A percentile compares a stretch with the other conserved stretches of the same genome.
phyloP scores from a whole-genome alignment of 1,284 basidiomycete genomes.

The Fomitiporia mediterranea region DNA sequence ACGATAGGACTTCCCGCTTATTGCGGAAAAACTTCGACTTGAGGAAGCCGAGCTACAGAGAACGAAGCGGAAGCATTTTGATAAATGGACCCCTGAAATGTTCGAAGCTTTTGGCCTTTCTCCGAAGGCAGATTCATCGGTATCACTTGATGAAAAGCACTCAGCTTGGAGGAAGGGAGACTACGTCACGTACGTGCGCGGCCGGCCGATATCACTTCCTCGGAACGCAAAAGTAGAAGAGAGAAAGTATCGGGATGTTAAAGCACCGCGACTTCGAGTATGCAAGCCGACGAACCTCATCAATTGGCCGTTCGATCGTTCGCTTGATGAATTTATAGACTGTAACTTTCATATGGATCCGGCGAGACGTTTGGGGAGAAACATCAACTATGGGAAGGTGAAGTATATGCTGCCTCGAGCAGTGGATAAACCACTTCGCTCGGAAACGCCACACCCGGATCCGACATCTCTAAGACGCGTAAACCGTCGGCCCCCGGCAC shows the following conservation, averaged over 20 bases:
- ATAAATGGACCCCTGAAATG: background rate
- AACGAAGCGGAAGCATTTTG: background rate
- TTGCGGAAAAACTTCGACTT: background rate
- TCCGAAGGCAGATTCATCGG: too few species aligned
- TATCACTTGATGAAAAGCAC: too few species aligned
- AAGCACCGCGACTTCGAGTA: background rate
- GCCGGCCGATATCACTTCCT: background rate
- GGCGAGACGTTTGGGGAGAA: background rate
- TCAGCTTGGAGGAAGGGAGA: background rate
- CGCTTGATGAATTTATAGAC: background rate
- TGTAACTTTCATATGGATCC: background rate
- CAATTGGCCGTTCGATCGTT: background rate
- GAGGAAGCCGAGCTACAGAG: background rate
- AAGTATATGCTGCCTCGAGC: background rate
- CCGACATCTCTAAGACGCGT: too few species aligned
- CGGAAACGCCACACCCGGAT: too few species aligned
- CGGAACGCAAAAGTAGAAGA: background rate
- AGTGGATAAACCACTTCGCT: background rate
- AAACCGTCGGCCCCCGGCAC: background rate
- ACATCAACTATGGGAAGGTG: background rate
- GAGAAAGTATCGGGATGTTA: background rate
- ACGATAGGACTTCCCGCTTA: background rate
- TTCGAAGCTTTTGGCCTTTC: background rate
- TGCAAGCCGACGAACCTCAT: background rate
- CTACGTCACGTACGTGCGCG: too few species aligned